Evolutionary conservation across 2,329 filamentous ascomycete genomes (phyloP).

Genomic region (Xylariaceae sp.): DNA sequence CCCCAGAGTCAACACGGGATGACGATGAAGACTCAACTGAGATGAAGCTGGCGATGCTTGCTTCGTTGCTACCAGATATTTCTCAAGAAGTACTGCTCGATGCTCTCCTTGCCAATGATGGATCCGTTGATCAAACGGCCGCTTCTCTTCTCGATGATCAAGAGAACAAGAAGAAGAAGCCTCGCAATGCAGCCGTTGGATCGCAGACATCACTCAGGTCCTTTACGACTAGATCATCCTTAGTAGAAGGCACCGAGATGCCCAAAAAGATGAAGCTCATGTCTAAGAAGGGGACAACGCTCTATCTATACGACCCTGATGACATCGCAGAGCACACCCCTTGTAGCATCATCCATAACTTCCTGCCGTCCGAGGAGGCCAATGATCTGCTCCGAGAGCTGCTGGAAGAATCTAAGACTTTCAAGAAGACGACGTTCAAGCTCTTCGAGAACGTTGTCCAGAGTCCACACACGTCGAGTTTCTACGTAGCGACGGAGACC

Average conservation of each 20-base stretch:
- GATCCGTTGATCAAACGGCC: conserved; percentile 64
- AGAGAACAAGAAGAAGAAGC: conserved; percentile 24
- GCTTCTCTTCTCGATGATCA: conserved; percentile 43
- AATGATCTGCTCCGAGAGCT: conserved; percentile 71
- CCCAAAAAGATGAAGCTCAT: conserved; percentile 44
- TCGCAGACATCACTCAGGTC: conserved; percentile 60
- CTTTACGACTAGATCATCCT: conserved; percentile 36
- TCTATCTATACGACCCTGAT: conserved; percentile 75
- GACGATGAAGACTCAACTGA: conserved; percentile 69
- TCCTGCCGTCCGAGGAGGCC: conserved; percentile 67
- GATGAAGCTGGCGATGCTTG: conserved; percentile 76
- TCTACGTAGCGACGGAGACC: conserved; percentile 72
- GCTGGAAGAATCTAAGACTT: conserved; percentile 65
- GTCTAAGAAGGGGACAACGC: conserved; percentile 72
- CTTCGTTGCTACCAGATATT: conserved; percentile 65
- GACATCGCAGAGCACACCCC: conserved; percentile 81
- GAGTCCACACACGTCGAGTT: conserved; percentile 76
- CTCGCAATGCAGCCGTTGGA: conserved; percentile 37
- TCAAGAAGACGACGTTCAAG: conserved; percentile 69
- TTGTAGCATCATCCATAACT: conserved; percentile 89
- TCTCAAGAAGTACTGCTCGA: conserved; percentile 69
- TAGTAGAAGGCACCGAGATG: conserved; percentile 15
- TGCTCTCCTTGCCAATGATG: conserved; percentile 69
- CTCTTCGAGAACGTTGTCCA: conserved; percentile 83
- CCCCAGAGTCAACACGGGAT: conserved; percentile 15